These are phyloP conservation scores for Panicum virgatum DNA, from an alignment of 202 grass and related monocot species.

Conservation along the genomic window DNA sequence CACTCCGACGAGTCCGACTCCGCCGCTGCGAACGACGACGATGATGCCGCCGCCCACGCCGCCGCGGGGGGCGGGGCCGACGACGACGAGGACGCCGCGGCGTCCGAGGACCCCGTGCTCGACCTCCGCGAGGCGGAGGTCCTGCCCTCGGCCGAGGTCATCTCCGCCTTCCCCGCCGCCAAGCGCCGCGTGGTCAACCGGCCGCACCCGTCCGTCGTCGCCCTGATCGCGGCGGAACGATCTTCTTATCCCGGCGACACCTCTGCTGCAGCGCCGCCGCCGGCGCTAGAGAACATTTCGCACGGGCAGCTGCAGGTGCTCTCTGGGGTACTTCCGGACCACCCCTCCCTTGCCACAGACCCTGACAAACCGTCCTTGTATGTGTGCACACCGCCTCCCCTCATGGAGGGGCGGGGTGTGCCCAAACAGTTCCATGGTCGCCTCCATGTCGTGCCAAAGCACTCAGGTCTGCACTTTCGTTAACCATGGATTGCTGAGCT, in stretches of 20 bases:
- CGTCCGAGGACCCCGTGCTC: slow-evolving; percentile 39
- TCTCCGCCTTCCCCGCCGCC: slow-evolving; percentile 61
- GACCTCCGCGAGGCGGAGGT: slow-evolving; percentile 65
- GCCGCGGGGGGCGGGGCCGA: slow-evolving; percentile 10
- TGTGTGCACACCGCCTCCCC: slow-evolving; percentile 62
- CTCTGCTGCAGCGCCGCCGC: neutral
- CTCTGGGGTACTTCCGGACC: slow-evolving; percentile 65
- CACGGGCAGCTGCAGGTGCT: slow-evolving; percentile 80
- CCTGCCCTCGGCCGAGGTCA: slow-evolving; percentile 45
- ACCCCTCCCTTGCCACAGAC: slow-evolving; percentile 47
- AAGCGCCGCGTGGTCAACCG: slow-evolving; percentile 64
- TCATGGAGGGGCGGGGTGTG: slow-evolving; percentile 83
- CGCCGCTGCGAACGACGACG: slow-evolving; percentile 33
- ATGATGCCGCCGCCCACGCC: slow-evolving; percentile 9
- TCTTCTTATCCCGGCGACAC: slow-evolving; percentile 1
- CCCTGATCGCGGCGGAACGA: slow-evolving; percentile 59
- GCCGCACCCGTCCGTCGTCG: slow-evolving; percentile 65
- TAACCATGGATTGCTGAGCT: neutral
- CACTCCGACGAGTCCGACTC: slow-evolving; percentile 40
- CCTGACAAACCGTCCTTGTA: slow-evolving; percentile 61
- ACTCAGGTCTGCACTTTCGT: slow-evolving; percentile 51
- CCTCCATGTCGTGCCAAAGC: slow-evolving; percentile 65
- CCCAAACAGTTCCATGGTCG: slow-evolving; percentile 56
- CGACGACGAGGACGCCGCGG: neutral
- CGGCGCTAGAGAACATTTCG: slow-evolving; percentile 73